phyloP scores from a whole-genome alignment of 1,284 basidiomycete genomes.

The Malassezia equina region DNA sequence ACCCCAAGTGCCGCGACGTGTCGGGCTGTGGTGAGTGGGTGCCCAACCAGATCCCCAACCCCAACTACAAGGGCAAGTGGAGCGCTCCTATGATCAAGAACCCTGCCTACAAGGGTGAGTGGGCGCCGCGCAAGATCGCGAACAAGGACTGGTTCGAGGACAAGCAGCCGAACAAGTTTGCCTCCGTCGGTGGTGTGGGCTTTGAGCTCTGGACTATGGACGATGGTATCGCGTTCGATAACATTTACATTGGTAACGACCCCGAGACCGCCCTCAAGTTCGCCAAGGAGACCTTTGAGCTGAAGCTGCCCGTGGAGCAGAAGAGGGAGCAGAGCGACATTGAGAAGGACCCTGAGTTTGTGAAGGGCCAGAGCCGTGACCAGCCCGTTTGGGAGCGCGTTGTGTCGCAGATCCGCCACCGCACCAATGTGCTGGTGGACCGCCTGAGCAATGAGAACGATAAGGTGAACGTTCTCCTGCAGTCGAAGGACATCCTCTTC shows the following conservation, averaged over 20 bases:
- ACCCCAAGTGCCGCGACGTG: slow-evolving; percentile 69
- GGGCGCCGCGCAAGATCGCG: slow-evolving; percentile 38
- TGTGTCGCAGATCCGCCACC: slow-evolving; percentile 20
- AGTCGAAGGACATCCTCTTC: slow-evolving; percentile 35
- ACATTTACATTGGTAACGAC: slow-evolving; percentile 45
- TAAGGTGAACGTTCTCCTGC: slow-evolving; percentile 31
- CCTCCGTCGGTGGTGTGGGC: slow-evolving; percentile 39
- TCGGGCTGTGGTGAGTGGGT: slow-evolving; percentile 93
- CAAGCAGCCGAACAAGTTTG: slow-evolving; percentile 67
- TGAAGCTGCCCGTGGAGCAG: slow-evolving; percentile 42
- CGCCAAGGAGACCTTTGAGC: slow-evolving; percentile 35
- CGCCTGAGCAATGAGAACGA: slow-evolving; percentile 21
- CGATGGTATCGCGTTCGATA: slow-evolving; percentile 46
- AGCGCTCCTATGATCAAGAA: slow-evolving; percentile 70
- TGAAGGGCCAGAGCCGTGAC: slow-evolving; percentile 18
- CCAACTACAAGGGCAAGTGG: slow-evolving; percentile 94
- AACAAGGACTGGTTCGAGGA: slow-evolving; percentile 94
- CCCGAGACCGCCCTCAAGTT: slow-evolving; percentile 35
- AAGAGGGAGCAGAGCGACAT: slow-evolving; percentile 25
- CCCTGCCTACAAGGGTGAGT: slow-evolving; percentile 42
- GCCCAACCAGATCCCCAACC: slow-evolving; percentile 82
- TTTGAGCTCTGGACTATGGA: slow-evolving; percentile 48
- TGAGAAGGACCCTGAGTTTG: slow-evolving; percentile 12
- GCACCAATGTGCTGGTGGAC: slow-evolving; percentile 25
- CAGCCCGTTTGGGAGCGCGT: slow-evolving; percentile 16